These are phyloP conservation scores for Lachnellula willkommii DNA, from an alignment of 2,329 filamentous ascomycete species.

Conservation along the genomic window DNA sequence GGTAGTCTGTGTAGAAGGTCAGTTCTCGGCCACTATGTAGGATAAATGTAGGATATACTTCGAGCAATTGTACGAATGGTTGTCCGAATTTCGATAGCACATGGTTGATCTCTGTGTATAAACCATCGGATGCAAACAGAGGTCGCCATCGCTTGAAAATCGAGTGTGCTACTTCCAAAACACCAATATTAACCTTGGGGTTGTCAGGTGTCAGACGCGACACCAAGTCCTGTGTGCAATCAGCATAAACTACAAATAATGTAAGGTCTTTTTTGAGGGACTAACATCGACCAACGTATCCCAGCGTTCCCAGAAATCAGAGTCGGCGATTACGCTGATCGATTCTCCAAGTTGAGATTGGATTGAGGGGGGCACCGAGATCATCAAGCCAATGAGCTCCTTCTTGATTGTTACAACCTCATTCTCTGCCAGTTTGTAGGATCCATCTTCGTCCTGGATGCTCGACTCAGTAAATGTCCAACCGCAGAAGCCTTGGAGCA, in stretches of 20 bases:
- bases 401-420: constrained; percentile 90
- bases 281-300: constrained; percentile 83
- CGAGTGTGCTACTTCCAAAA: constrained; percentile 94
- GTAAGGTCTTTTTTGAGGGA: constrained; percentile 5
- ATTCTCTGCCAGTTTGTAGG: constrained; percentile 76
- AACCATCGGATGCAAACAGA: constrained; percentile 83
- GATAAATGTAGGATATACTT: constrained; percentile 43
- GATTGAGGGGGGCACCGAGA: constrained; percentile 77
- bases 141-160: constrained; percentile 97
- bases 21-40: constrained; percentile 10
- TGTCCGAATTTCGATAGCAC: constrained; percentile 79
- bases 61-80: constrained; percentile 76
- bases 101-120: constrained; percentile 95
- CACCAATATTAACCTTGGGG: constrained; percentile 81
- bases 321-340: constrained; percentile 95
- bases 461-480: constrained; percentile 10
- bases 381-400: constrained; percentile 95
- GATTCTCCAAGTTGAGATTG: constrained; percentile 94
- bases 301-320: constrained; percentile 95
- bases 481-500: neutral
- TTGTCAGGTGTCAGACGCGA: constrained; percentile 78
- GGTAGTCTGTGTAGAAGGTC: constrained; percentile 45
- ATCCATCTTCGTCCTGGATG: constrained; percentile 76
- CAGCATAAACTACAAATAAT: constrained; percentile 7
- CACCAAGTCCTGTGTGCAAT: constrained; percentile 65